Evolutionary conservation across 768 basidiomycete genomes (phyloP).

Genomic region (Hericium coralloides): DNA sequence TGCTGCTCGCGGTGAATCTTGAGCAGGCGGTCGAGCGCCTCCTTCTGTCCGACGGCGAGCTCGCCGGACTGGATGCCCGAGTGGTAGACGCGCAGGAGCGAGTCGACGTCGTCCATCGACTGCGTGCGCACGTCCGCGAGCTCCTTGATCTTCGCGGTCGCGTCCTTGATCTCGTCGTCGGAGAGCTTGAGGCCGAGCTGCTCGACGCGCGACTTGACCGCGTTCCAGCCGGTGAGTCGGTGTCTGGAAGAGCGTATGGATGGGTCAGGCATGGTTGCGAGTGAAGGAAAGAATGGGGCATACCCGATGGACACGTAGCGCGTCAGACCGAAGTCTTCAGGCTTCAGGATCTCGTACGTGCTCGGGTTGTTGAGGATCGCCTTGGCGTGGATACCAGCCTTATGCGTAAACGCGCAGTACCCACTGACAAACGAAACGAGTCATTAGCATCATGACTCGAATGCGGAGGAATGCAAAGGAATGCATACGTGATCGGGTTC

Average conservation of each 20-base stretch:
- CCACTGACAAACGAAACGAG: conserved; percentile 44
- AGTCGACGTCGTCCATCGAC: conserved; percentile 98
- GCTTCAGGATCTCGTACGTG: conserved; percentile 98
- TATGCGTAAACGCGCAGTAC: conserved; percentile 99
- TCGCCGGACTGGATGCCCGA: conserved; percentile 87
- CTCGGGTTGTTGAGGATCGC: conserved; percentile 99
- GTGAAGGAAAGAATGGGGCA: conserved; percentile 13
- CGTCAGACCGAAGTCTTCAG: conserved; percentile 95
- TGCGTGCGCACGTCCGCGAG: conserved; percentile 97
- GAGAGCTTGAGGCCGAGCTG: conserved; percentile 85
- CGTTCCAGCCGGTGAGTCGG: conserved; percentile 97
- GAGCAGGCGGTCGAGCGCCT: conserved; percentile 80
- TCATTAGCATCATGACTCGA: neutral
- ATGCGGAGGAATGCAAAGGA: neutral
- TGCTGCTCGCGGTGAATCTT: conserved; percentile 55
- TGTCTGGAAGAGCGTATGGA: conserved; percentile 40
- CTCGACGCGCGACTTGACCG: conserved; percentile 98
- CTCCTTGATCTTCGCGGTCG: conserved; percentile 98
- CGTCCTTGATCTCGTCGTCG: conserved; percentile 97
- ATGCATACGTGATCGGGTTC: conserved; percentile 81
- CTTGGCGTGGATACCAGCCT: conserved; percentile 99
- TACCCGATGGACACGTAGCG: conserved; percentile 97
- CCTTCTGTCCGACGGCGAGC: conserved; percentile 90
- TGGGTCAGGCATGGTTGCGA: neutral
- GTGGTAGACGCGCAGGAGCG: conserved; percentile 92